Conservation (phyloP, 1,284 basidiomycete genomes). For the Taiwanofungus camphoratus region DNA sequence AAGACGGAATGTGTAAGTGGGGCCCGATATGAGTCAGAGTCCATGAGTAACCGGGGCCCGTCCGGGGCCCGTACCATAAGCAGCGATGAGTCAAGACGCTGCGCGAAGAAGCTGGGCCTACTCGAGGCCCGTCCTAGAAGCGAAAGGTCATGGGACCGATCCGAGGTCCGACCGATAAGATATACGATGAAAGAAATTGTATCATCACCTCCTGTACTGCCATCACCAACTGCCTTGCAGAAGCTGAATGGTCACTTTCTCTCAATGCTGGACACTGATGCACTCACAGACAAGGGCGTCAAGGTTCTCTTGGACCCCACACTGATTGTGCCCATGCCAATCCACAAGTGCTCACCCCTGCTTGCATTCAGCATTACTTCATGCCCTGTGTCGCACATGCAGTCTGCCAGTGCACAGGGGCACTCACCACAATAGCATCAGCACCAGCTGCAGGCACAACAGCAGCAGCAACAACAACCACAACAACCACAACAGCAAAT, state of each 20-base stretch:
- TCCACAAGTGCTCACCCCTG: constrained; percentile 53
- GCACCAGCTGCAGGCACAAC: constrained; percentile 4
- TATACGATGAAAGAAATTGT: constrained; percentile 25
- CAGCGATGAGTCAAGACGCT: no score
- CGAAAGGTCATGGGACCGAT: no score
- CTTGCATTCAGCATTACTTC: constrained; percentile 67
- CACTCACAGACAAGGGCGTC: constrained; percentile 18
- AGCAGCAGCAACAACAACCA: constrained; percentile 7
- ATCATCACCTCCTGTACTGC: constrained; percentile 9
- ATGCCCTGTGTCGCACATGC: constrained; percentile 38
- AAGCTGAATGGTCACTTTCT: constrained; percentile 21
- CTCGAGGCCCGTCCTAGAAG: no score
- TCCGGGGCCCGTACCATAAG: no score
- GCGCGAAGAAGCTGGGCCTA: no score
- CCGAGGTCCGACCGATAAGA: no score
- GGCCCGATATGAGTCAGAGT: no score
- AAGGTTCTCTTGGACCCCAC: constrained; percentile 22
- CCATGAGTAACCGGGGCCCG: no score
- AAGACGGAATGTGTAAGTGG: no score
- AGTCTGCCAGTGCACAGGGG: no score
- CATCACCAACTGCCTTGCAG: constrained; percentile 14
- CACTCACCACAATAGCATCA: no score
- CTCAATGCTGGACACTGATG: constrained; percentile 20
- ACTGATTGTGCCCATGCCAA: constrained; percentile 58
- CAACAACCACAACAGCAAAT: no score